Evolutionary conservation across 129 eudicot species (phyloP), one percentile per base, ranked within the genome.

Genomic region (Centella asiatica): DNA sequence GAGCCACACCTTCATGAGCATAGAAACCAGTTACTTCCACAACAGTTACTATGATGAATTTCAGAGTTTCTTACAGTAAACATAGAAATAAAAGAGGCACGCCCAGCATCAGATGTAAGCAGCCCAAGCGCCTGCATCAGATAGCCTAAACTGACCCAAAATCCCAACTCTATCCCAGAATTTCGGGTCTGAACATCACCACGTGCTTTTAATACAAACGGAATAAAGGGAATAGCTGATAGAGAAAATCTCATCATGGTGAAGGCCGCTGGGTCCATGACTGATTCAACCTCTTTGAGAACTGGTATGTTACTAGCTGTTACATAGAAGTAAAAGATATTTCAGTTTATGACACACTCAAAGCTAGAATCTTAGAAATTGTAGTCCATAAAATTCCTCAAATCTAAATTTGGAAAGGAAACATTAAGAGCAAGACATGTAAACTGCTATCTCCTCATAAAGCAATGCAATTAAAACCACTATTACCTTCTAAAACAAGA

Each of bases 81-180:
- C 97, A 85, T 85, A 23, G 95, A 57, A 68, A 85, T 57, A 64
- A 89, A 85, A 39, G 97, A 80, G 62, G 97, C 95, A 25, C 97
- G 88, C 14, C 92, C 95, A n/a, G 95, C 97, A 71, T 83, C 95
- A 65, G 97, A 83, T 32, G 95, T 89, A 61, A 82, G 84, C 28
- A 85, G 74, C 60, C 97, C 97, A 73, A 89, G 85, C 51, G 97
- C 95, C 66, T 89, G 95, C 67, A 74, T 59, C 44, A 89, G 80
- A 72, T 89, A 89, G 42, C 97, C 97, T 67, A 89, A 76, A 77
- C 97, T 85, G 76, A 85, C 84, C 97, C 97, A 89, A 32, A 83
- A 60, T 32, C 97, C 97, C 76, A 89, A 83, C 74, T 85, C 95
- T 24, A 80, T 70, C 64, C 97, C 97, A 11, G 97, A 81, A 68